Evolutionary conservation across 2,329 filamentous ascomycete species (phyloP), one percentile per base, ranked within the genome.

Genomic region (Whalleya microplaca): DNA sequence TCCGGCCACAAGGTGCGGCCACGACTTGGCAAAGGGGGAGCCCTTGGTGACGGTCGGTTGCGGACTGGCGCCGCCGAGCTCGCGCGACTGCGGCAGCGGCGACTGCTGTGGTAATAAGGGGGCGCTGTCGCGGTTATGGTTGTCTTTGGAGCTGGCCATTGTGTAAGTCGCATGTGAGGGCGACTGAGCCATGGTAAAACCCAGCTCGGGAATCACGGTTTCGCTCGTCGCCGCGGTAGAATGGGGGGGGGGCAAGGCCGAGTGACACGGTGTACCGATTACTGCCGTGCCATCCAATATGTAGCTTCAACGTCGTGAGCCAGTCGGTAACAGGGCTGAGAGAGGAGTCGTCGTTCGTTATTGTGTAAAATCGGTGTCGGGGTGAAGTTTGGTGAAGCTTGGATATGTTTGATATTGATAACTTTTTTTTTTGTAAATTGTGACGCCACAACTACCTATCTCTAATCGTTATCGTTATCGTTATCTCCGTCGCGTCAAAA

Each of bases 1-100:
- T 81, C 93, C 93, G 52, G 93, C 93, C 56, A 96, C 84, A 69
- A 97, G 88, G 79, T 96, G 92, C 59, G 92, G 90, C 90, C 92
- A 96, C 73, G 92, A 92, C 74, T 92, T 93, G 18, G 87, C 80
- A 67, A 84, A 83, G 2, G 83, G 81, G 40, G 79, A 73, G 16
- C 72, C 70, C 61, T 78, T 76, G 45, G 51, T 71, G 64, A 27
- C 71, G 61, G 49, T 66, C 51, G 76, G 77, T 50, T 78, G 75
- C 2, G 83, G 80, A 2, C 81, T 68, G 3, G 80, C 73, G 54
- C 84, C 83, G 37, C 85, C 86, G 14, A 81, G 83, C 68, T 89
- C 86, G 44, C 85, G 78, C 47, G 86, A 88, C 64, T 86, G 83
- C 2, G 81, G 71, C 45, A 84, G 72, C 3, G 77, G 61, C 12